Evolutionary conservation across 331 rosid genomes (phyloP).

Genomic region (Malus hybrid): DNA sequence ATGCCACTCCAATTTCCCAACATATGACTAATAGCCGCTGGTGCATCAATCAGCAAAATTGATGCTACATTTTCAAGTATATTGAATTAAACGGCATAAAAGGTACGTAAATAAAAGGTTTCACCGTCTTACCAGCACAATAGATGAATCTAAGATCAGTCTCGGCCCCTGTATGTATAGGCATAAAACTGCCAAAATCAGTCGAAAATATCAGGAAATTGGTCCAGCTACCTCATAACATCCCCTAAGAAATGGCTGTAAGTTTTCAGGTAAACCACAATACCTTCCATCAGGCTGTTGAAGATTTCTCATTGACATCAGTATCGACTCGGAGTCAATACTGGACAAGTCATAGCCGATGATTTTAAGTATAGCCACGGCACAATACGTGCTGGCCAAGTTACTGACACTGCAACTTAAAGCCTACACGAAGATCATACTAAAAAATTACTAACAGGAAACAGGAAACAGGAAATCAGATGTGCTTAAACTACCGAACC

Average conservation of each 20-base stretch:
- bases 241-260: background rate
- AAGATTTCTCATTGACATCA: conserved; percentile 74
- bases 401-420: conserved; percentile 53
- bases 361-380: conserved; percentile 69
- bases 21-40: conserved; percentile 82
- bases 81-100: conserved; percentile 2
- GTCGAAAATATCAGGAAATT: background rate
- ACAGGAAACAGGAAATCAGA: background rate
- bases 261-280: background rate
- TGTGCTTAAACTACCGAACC: background rate
- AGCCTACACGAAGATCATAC: conserved; percentile 32
- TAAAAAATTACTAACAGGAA: background rate
- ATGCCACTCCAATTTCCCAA: conserved; percentile 90
- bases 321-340: conserved; percentile 41
- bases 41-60: conserved; percentile 25
- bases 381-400: conserved; percentile 89
- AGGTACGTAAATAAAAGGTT: conserved; percentile 1
- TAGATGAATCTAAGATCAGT: conserved; percentile 81
- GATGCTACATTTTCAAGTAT: conserved; percentile 10
- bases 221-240: background rate
- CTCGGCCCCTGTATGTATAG: conserved; percentile 78
- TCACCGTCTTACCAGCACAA: conserved; percentile 75
- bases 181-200: conserved; percentile 60
- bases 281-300: conserved; percentile 99
- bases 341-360: conserved; percentile 61